These are phyloP conservation scores for Penicillium ochrochloron DNA, from an alignment of 495 filamentous ascomycete genomes.

Conservation along the genomic window DNA sequence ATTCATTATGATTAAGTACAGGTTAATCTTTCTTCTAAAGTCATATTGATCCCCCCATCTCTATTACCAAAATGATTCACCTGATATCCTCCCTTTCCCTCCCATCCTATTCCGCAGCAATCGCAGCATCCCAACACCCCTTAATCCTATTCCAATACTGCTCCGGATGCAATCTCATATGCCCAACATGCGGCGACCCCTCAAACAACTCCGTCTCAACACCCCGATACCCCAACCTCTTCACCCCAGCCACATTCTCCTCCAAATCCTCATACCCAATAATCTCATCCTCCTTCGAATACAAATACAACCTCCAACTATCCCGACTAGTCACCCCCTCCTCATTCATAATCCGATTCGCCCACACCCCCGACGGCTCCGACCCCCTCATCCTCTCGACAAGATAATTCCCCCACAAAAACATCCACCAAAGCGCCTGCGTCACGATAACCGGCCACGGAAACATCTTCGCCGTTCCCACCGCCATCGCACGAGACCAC, in stretches of 20 bases:
- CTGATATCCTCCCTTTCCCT: not conserved
- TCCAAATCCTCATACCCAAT: conserved; percentile 59
- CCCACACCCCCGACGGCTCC: conserved; percentile 31
- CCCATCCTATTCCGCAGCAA: not conserved
- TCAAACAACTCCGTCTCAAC: conserved; percentile 53
- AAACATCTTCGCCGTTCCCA: conserved; percentile 51
- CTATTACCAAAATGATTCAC: not conserved
- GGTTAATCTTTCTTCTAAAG: not conserved
- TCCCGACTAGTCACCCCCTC: conserved; percentile 21
- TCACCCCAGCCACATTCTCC: conserved; percentile 49
- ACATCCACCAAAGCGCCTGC: conserved; percentile 47
- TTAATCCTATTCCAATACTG: conserved; percentile 58
- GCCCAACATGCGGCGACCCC: conserved; percentile 57
- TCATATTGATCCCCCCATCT: not conserved
- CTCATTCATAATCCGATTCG: conserved; percentile 32
- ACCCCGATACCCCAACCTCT: conserved; percentile 41
- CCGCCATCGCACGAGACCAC: conserved; percentile 57
- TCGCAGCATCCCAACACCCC: conserved; percentile 44
- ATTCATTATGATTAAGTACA: not conserved
- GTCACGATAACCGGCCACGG: conserved; percentile 56
- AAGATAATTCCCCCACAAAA: conserved; percentile 29
- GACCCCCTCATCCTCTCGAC: conserved; percentile 21
- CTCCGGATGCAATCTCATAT: conserved; percentile 56
- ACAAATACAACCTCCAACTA: conserved; percentile 48
- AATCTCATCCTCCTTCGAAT: conserved; percentile 59